phyloP scores from a whole-genome alignment of 345 rosid genomes.

The Geranium brycei region DNA sequence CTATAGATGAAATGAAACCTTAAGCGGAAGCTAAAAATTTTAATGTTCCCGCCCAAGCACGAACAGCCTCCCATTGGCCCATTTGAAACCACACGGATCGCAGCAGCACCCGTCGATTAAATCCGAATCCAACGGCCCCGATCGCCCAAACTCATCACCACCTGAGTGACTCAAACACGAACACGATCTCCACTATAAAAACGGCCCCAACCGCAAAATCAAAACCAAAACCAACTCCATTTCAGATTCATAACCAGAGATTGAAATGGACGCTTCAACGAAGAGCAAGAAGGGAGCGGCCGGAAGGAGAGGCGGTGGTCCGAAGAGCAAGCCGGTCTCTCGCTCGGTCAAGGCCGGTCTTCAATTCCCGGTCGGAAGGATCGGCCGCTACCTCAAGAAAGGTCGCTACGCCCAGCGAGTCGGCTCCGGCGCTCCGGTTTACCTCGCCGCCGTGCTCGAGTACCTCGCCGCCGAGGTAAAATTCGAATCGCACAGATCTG shows the following conservation, averaged over 20 bases:
- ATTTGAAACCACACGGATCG: slow-evolving; percentile 2
- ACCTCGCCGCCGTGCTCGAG: slow-evolving; percentile 28
- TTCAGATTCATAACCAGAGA: background rate
- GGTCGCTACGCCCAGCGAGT: slow-evolving; percentile 22
- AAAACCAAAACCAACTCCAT: too few species aligned
- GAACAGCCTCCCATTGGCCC: background rate
- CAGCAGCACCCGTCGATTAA: background rate
- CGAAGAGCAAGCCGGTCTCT: slow-evolving; percentile 22
- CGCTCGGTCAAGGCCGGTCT: slow-evolving; percentile 24
- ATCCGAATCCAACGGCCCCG: background rate
- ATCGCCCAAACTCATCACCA: background rate
- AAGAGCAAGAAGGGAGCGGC: slow-evolving; percentile 26
- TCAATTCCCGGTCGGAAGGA: slow-evolving; percentile 25
- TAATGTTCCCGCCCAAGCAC: background rate
- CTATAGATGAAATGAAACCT: too few species aligned
- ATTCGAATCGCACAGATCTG: background rate
- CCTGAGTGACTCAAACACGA: background rate
- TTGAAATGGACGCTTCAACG: slow-evolving; percentile 12
- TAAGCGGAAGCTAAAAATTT: background rate
- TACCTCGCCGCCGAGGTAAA: slow-evolving; percentile 25
- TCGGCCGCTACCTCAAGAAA: slow-evolving; percentile 25
- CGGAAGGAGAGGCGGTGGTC: slow-evolving; percentile 25
- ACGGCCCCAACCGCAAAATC: background rate
- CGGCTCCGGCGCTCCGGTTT: slow-evolving; percentile 27
- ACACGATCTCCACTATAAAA: background rate